Evolutionary conservation across 139 green algal species (phyloP).

Genomic region (Gonium pectorale): DNA sequence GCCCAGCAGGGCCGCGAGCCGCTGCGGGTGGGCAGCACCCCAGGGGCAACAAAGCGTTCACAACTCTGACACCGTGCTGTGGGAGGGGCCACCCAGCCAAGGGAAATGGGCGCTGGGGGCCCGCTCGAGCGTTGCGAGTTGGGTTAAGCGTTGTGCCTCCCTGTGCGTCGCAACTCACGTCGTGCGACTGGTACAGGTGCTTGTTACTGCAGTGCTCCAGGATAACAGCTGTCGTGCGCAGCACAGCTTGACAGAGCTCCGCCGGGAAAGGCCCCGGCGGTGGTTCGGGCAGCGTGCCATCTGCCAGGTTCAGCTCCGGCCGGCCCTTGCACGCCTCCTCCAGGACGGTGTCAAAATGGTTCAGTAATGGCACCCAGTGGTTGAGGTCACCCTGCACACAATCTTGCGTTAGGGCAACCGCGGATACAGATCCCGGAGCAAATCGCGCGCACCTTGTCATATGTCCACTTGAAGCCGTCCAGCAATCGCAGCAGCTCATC

Average conservation of each 20-base stretch:
- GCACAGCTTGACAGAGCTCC: constrained; percentile 69
- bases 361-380: constrained; percentile 91
- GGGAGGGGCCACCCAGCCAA: too few relatives aligned
- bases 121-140: too few relatives aligned
- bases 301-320: constrained; percentile 67
- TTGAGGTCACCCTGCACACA: constrained; percentile 88
- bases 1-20: constrained; percentile 82
- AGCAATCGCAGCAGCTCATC: constrained; percentile 63
- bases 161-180: too few relatives aligned
- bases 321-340: constrained; percentile 70
- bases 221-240: constrained; percentile 79
- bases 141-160: too few relatives aligned
- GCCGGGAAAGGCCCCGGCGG: constrained; percentile 69
- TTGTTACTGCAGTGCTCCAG: constrained; percentile 95
- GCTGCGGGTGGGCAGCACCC: constrained; percentile 62
- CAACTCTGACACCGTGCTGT: too few relatives aligned
- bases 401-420: neutral
- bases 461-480: constrained; percentile 80
- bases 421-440: constrained; percentile 6
- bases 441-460: constrained; percentile 77
- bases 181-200: constrained; percentile 89
- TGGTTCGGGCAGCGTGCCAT: neutral
- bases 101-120: too few relatives aligned
- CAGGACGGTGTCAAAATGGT: constrained; percentile 88
- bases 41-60: neutral